Conservation (phyloP, 1,284 basidiomycete genomes). For the Cutaneotrichosporon mucoides region DNA sequence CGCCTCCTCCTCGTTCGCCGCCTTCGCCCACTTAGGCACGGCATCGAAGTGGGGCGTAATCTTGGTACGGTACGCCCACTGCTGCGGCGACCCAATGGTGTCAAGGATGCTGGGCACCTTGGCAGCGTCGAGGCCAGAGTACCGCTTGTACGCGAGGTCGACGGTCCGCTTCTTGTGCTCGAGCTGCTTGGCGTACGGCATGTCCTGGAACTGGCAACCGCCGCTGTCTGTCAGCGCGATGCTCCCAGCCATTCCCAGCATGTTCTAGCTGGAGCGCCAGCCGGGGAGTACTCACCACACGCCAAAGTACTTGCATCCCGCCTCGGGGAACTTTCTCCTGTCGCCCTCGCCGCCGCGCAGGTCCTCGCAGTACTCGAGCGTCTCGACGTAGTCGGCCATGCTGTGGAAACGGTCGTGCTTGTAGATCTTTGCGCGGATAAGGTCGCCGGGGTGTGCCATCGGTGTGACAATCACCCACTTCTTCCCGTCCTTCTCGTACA, state of each 20-base stretch:
- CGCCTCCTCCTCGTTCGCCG: constrained; percentile 4
- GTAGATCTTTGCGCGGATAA: constrained; percentile 65
- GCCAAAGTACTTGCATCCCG: constrained; percentile 78
- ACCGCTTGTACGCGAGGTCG: constrained; percentile 76
- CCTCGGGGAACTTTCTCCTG: constrained; percentile 33
- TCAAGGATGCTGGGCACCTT: constrained; percentile 65
- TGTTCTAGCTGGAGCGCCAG: no score
- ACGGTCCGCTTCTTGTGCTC: constrained; percentile 81
- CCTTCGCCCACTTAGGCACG: constrained; percentile 55
- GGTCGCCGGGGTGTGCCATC: constrained; percentile 76
- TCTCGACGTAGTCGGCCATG: constrained; percentile 67
- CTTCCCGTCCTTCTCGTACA: constrained; percentile 38
- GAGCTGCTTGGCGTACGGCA: constrained; percentile 82
- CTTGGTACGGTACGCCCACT: constrained; percentile 93
- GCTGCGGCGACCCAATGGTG: constrained; percentile 79
- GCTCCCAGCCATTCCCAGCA: no score
- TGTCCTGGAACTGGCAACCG: constrained; percentile 61
- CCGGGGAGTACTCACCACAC: constrained; percentile 55
- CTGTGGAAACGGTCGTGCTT: constrained; percentile 62
- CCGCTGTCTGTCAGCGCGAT: constrained; percentile 26
- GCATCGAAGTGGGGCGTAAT: constrained; percentile 95
- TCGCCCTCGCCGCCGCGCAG: constrained; percentile 60
- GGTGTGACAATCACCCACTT: constrained; percentile 76
- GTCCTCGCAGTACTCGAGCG: constrained; percentile 62
- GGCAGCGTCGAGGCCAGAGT: constrained; percentile 57